A percentile compares a stretch with the other conserved stretches of the same genome.
Conservation (phyloP, 352 stramenopile species). For the Phytophthora chlamydospora region DNA sequence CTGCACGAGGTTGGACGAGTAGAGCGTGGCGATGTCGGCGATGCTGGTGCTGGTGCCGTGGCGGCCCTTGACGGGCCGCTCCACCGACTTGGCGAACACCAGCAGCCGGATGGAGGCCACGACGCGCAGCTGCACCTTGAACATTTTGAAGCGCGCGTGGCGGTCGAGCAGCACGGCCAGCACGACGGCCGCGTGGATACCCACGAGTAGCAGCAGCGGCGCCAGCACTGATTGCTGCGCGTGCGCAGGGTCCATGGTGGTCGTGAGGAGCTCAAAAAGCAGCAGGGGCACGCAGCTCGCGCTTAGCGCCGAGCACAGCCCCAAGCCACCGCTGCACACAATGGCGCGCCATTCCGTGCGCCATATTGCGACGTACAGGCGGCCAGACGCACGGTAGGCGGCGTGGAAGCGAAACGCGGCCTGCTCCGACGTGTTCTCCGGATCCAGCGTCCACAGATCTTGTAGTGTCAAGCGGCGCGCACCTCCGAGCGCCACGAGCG, state of each 20-base stretch:
- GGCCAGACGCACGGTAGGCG: slow-evolving; percentile 29
- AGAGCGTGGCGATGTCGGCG: slow-evolving; percentile 46
- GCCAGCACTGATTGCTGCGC: slow-evolving; percentile 12
- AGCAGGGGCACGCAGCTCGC: slow-evolving; percentile 32
- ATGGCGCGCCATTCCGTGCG: slow-evolving; percentile 39
- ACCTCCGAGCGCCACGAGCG: slow-evolving; percentile 37
- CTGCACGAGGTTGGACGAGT: slow-evolving; percentile 45
- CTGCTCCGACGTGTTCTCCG: slow-evolving; percentile 30
- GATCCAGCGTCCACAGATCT: slow-evolving; percentile 41
- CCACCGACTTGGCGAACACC: slow-evolving; percentile 46
- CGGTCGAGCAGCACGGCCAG: slow-evolving; percentile 38
- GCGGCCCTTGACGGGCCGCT: slow-evolving; percentile 28
- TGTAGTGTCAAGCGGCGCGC: slow-evolving; percentile 25
- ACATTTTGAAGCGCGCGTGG: slow-evolving; percentile 42
- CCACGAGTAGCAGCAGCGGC: slow-evolving; percentile 40
- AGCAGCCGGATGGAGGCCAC: slow-evolving; percentile 43
- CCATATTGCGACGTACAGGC: slow-evolving; percentile 28
- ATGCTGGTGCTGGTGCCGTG: slow-evolving; percentile 41
- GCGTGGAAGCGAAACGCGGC: slow-evolving; percentile 37
- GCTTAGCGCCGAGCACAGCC: slow-evolving; percentile 26
- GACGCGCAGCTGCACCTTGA: slow-evolving; percentile 37
- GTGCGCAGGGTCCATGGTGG: slow-evolving; percentile 25
- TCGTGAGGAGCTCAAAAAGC: slow-evolving; percentile 40
- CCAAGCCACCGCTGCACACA: slow-evolving; percentile 25
- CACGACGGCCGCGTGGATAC: slow-evolving; percentile 36